A percentile compares a stretch with the other conserved stretches of the same genome.
These are phyloP conservation scores for Cladophialophora immunda DNA, from an alignment of 2,329 filamentous ascomycete species.

Conservation along the genomic window DNA sequence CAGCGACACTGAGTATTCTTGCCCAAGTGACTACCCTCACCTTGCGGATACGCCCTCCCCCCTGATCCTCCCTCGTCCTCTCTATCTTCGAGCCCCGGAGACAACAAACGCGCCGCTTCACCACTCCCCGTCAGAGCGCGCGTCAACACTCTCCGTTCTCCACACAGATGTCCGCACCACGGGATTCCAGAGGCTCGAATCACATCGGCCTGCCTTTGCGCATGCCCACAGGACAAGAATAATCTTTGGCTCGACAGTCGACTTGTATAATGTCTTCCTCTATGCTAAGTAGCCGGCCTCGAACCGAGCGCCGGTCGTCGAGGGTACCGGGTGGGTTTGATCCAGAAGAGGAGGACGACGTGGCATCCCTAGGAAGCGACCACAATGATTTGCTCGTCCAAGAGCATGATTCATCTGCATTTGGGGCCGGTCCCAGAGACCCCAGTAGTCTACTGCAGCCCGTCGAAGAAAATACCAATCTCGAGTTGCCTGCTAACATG, in stretches of 20 bases:
- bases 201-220: slow-evolving; percentile 26
- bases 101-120: slow-evolving; percentile 11
- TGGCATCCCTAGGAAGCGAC: slow-evolving; percentile 32
- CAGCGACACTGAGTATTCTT: not conserved
- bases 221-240: slow-evolving; percentile 17
- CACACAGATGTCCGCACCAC: slow-evolving; percentile 34
- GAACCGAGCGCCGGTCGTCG: slow-evolving; percentile 38
- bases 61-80: not conserved
- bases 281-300: slow-evolving; percentile 29
- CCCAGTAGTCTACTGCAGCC: slow-evolving; percentile 39
- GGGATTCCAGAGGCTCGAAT: slow-evolving; percentile 26
- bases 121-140: slow-evolving; percentile 20
- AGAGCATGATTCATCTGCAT: slow-evolving; percentile 28
- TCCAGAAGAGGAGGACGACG: slow-evolving; percentile 42
- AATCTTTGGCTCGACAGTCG: not conserved
- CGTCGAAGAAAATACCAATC: slow-evolving; percentile 31
- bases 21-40: not conserved
- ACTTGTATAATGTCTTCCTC: slow-evolving; percentile 34
- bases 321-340: slow-evolving; percentile 49
- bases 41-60: not conserved
- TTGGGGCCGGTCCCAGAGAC: slow-evolving; percentile 32
- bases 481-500: slow-evolving; percentile 41
- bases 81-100: not conserved
- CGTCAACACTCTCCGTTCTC: slow-evolving; percentile 16
- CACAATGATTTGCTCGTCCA: slow-evolving; percentile 32